These are phyloP conservation scores for Rhipidocladum racemiflorum DNA, from an alignment of 176 grass and related monocot species.

Conservation along the genomic window DNA sequence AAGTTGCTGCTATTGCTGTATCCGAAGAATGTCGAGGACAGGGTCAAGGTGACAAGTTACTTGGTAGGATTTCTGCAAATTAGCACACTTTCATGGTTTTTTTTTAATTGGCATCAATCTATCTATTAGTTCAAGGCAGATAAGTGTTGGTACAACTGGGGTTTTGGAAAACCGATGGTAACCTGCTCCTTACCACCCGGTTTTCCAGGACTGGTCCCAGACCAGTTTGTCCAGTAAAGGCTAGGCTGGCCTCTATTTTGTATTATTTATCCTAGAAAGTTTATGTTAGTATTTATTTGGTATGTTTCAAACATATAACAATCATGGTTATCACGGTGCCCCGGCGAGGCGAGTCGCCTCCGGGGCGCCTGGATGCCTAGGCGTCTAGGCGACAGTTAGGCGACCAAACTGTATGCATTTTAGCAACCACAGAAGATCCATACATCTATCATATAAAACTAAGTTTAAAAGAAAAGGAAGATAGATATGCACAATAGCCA, in stretches of 20 bases:
- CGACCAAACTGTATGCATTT: too few relatives aligned
- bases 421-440: too few relatives aligned
- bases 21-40: constrained; percentile 92
- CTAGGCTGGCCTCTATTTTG: neutral
- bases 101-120: neutral
- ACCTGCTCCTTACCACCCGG: neutral
- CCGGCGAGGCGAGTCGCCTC: too few relatives aligned
- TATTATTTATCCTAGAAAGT: neutral
- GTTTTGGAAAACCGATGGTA: neutral
- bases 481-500: too few relatives aligned
- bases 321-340: too few relatives aligned
- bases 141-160: neutral
- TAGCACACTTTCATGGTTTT: neutral
- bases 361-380: too few relatives aligned
- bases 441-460: too few relatives aligned
- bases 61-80: constrained; percentile 49
- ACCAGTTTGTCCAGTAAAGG: neutral
- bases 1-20: constrained; percentile 91
- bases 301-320: constrained; percentile 2
- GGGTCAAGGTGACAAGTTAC: constrained; percentile 96
- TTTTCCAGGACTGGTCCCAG: neutral
- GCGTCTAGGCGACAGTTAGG: too few relatives aligned
- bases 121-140: neutral
- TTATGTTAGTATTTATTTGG: neutral
- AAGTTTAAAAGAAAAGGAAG: too few relatives aligned